These are phyloP conservation scores for Ascochyta viciae-villosae DNA, from an alignment of 2,329 filamentous ascomycete genomes.

Conservation along the genomic window DNA sequence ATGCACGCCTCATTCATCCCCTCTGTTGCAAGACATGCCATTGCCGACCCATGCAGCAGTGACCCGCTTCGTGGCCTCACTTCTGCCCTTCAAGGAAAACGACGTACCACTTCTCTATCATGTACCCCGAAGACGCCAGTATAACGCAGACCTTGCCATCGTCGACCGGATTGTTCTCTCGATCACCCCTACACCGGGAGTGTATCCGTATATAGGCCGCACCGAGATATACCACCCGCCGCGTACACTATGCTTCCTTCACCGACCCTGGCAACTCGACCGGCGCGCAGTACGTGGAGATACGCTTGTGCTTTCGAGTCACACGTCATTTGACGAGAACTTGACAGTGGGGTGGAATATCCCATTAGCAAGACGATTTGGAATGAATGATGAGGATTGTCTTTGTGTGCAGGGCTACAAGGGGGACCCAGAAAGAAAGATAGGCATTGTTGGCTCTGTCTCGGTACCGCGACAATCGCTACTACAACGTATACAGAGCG, in stretches of 20 bases:
- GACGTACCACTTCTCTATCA: slow-evolving; percentile 47
- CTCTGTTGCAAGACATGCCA: slow-evolving; percentile 23
- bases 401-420: slow-evolving; percentile 51
- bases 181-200: slow-evolving; percentile 39
- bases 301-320: slow-evolving; percentile 44
- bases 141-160: slow-evolving; percentile 37
- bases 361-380: slow-evolving; percentile 41
- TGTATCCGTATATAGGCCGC: slow-evolving; percentile 39
- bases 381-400: slow-evolving; percentile 34
- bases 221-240: slow-evolving; percentile 20
- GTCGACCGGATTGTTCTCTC: slow-evolving; percentile 42
- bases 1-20: not conserved
- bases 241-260: slow-evolving; percentile 43
- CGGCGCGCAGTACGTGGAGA: slow-evolving; percentile 35
- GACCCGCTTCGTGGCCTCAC: slow-evolving; percentile 34
- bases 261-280: slow-evolving; percentile 43
- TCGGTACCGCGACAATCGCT: slow-evolving; percentile 20
- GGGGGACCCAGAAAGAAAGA: slow-evolving; percentile 45
- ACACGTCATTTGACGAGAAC: slow-evolving; percentile 49
- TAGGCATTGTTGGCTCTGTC: slow-evolving; percentile 46
- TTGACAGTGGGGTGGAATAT: slow-evolving; percentile 51
- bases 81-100: slow-evolving; percentile 41
- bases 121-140: slow-evolving; percentile 36
- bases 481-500: slow-evolving; percentile 27
- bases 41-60: slow-evolving; percentile 39